phyloP scores from a whole-genome alignment of 768 basidiomycete genomes.

The Plicaturopsis crispa region DNA sequence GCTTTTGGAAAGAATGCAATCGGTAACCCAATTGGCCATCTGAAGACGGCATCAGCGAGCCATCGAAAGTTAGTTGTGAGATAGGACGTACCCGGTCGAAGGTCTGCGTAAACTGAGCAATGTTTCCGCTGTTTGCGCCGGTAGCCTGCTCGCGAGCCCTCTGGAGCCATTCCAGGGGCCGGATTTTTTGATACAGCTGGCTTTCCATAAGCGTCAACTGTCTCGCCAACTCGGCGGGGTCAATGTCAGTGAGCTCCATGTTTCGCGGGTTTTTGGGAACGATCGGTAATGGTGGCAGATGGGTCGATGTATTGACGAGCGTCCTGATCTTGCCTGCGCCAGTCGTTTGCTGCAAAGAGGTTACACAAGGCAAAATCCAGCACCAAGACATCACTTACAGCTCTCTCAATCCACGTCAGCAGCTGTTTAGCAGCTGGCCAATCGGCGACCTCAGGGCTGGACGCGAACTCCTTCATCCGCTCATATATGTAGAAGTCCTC shows the following conservation, averaged over 20 bases:
- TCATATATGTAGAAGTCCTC: conserved; percentile 80
- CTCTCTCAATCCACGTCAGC: conserved; percentile 65
- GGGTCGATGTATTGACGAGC: conserved; percentile 43
- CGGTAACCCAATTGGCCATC: conserved; percentile 93
- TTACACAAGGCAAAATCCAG: too few relatives aligned
- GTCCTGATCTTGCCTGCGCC: conserved; percentile 50
- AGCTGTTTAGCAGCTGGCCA: conserved; percentile 72
- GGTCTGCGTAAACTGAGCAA: conserved; percentile 79
- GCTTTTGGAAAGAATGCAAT: conserved; percentile 68
- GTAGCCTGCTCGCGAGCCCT: conserved; percentile 71
- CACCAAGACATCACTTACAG: conserved; percentile 48
- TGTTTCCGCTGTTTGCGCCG: conserved; percentile 66
- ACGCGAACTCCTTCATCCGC: conserved; percentile 74
- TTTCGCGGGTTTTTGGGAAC: conserved; percentile 64
- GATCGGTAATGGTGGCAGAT: conserved; percentile 67
- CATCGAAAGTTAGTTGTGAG: too few relatives aligned
- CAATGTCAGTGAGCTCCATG: conserved; percentile 79
- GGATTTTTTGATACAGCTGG: conserved; percentile 78
- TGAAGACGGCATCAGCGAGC: too few relatives aligned
- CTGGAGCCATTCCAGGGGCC: conserved; percentile 84
- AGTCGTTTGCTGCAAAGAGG: too few relatives aligned
- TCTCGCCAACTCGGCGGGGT: conserved; percentile 83
- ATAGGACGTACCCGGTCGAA: conserved; percentile 66
- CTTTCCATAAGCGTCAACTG: conserved; percentile 93
- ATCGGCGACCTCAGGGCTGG: conserved; percentile 53